These are phyloP conservation scores for Tricholoma saponaceum DNA, from an alignment of 768 basidiomycete species.

Conservation along the genomic window DNA sequence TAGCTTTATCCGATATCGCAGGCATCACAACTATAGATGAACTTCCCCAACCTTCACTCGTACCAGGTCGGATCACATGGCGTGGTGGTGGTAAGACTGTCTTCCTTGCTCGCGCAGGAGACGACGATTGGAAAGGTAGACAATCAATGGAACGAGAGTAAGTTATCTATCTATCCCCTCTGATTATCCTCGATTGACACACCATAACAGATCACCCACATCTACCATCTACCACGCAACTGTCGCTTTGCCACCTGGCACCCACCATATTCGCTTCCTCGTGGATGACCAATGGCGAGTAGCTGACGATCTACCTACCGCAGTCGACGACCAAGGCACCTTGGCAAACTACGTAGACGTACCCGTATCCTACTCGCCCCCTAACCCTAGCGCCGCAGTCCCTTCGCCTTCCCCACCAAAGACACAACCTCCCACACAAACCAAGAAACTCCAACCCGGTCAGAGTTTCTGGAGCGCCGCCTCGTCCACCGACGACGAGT, in stretches of 20 bases:
- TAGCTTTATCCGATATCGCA: constrained; percentile 20
- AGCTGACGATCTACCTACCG: constrained; percentile 71
- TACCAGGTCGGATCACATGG: constrained; percentile 59
- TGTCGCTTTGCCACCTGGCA: constrained; percentile 74
- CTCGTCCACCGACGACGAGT: constrained; percentile 32
- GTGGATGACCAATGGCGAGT: constrained; percentile 88
- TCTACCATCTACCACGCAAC: constrained; percentile 31
- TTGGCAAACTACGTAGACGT: constrained; percentile 93
- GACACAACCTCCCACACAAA: constrained; percentile 22
- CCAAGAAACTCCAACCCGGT: constrained; percentile 22
- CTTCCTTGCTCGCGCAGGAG: constrained; percentile 65
- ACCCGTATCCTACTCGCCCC: constrained; percentile 27
- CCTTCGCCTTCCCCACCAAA: constrained; percentile 18
- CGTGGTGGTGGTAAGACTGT: constrained; percentile 60
- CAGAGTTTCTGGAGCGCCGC: constrained; percentile 40
- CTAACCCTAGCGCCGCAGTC: constrained; percentile 16
- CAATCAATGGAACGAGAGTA: constrained; percentile 62
- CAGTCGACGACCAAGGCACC: constrained; percentile 91
- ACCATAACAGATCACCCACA: constrained; percentile 22
- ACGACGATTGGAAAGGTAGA: constrained; percentile 73
- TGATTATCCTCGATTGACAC: constrained; percentile 4
- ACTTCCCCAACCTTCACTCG: constrained; percentile 23
- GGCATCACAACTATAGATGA: constrained; percentile 4
- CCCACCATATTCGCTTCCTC: constrained; percentile 92
- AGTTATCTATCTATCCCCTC: constrained; percentile 22